phyloP scores from a whole-genome alignment of 345 rosid species.

The Gossypium anomalum region DNA sequence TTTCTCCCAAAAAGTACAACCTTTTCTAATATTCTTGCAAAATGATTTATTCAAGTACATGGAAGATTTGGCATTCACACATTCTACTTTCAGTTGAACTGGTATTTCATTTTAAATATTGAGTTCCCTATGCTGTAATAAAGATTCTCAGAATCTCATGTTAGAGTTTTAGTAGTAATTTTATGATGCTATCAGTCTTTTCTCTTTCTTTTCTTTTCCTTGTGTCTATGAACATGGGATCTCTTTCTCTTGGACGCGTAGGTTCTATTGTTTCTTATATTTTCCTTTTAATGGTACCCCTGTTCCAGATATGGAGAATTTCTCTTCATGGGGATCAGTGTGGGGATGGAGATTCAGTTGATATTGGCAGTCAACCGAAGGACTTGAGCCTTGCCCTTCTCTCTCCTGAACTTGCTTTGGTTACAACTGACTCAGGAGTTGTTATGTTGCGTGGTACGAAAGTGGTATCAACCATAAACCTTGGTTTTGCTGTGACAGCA shows the following conservation, averaged over 20 bases:
- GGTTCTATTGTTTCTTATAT: neutral
- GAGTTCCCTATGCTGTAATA: neutral
- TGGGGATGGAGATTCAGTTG: constrained; percentile 57
- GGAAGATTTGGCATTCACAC: neutral
- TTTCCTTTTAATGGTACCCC: constrained; percentile 6
- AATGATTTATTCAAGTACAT: neutral
- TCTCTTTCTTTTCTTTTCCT: neutral
- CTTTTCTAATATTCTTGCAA: neutral
- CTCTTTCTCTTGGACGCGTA: neutral
- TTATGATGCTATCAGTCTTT: neutral
- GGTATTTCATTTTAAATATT: neutral
- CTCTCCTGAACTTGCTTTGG: constrained; percentile 64
- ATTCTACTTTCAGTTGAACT: neutral
- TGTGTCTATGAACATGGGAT: neutral
- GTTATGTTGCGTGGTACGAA: constrained; percentile 66
- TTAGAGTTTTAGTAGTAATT: neutral
- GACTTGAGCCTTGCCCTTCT: constrained; percentile 75
- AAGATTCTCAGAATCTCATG: neutral
- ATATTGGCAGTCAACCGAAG: constrained; percentile 80
- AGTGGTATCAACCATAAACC: constrained; percentile 62
- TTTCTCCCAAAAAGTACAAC: neutral
- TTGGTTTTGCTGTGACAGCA: constrained; percentile 79
- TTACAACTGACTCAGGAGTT: constrained; percentile 72
- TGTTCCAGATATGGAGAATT: constrained; percentile 66
- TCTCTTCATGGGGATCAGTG: constrained; percentile 64